Evolutionary conservation across 2,329 filamentous ascomycete genomes (phyloP).

Genomic region (Talaromyces sp.): DNA sequence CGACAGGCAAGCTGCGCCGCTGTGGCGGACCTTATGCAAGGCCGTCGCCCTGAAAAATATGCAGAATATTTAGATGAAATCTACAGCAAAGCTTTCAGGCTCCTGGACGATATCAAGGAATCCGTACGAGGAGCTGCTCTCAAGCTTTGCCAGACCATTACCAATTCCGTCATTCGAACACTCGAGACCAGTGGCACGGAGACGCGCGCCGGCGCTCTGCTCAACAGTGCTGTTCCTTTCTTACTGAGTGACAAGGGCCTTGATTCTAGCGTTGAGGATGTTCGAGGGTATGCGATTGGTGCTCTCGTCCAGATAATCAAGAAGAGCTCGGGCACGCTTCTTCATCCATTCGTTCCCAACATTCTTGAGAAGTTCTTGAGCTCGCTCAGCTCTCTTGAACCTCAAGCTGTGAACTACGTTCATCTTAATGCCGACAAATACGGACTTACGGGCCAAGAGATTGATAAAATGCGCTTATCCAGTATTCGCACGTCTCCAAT

Average conservation of each 20-base stretch:
- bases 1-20: constrained; percentile 91
- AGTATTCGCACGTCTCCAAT: constrained; percentile 85
- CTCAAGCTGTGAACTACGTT: constrained; percentile 85
- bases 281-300: constrained; percentile 78
- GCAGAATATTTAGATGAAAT: constrained; percentile 82
- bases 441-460: constrained; percentile 82
- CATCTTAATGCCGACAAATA: constrained; percentile 85
- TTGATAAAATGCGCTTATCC: constrained; percentile 82
- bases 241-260: constrained; percentile 85
- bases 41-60: constrained; percentile 74
- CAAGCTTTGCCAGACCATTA: constrained; percentile 79
- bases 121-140: constrained; percentile 81
- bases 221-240: constrained; percentile 86
- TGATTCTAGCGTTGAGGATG: constrained; percentile 84
- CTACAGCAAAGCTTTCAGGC: constrained; percentile 83
- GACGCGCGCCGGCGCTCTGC: constrained; percentile 74
- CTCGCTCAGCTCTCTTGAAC: constrained; percentile 84
- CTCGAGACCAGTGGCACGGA: constrained; percentile 72
- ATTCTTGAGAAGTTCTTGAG: constrained; percentile 81
- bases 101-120: constrained; percentile 94
- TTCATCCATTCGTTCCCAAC: constrained; percentile 78
- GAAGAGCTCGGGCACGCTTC: constrained; percentile 72
- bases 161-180: constrained; percentile 80
- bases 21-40: constrained; percentile 83
- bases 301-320: constrained; percentile 90